phyloP scores from a whole-genome alignment of 2,329 filamentous ascomycete species.

The Penicillium sp. region DNA sequence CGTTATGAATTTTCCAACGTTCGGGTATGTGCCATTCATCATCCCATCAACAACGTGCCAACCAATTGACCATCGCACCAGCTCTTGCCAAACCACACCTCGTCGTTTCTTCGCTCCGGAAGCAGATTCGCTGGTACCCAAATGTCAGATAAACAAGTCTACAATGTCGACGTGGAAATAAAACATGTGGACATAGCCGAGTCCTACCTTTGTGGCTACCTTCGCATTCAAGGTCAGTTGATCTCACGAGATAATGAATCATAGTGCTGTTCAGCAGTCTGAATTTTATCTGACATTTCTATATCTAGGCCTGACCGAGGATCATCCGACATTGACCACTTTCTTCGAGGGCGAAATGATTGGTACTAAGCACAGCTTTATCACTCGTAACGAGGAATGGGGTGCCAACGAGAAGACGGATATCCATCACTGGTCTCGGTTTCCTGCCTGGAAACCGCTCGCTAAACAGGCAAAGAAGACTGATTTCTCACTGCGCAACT shows the following conservation, averaged over 20 bases:
- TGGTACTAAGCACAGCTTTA: conserved; percentile 90
- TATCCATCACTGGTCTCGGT: conserved; percentile 89
- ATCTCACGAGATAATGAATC: background rate
- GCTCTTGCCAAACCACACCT: conserved; percentile 78
- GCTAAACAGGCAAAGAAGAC: conserved; percentile 64
- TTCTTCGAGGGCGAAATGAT: conserved; percentile 99
- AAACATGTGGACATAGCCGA: conserved; percentile 95
- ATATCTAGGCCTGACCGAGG: conserved; percentile 78
- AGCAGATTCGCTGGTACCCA: conserved; percentile 90
- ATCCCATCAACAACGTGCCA: conserved; percentile 6
- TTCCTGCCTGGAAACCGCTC: conserved; percentile 82
- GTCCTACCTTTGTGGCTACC: conserved; percentile 91
- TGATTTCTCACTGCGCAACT: conserved; percentile 67
- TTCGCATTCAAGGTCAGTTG: conserved; percentile 83
- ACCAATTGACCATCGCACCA: conserved; percentile 41
- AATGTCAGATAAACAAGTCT: conserved; percentile 88
- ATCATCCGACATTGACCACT: conserved; percentile 95
- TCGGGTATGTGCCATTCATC: conserved; percentile 50
- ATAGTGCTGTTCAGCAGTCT: background rate
- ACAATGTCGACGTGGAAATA: conserved; percentile 95
- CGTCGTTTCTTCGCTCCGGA: conserved; percentile 82
- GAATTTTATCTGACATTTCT: conserved; percentile 10
- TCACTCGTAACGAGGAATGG: conserved; percentile 87
- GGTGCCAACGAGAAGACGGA: conserved; percentile 91
- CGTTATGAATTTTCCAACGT: conserved; percentile 61